These are phyloP conservation scores for Lactarius evosmus DNA, from an alignment of 768 basidiomycete genomes.

Conservation along the genomic window DNA sequence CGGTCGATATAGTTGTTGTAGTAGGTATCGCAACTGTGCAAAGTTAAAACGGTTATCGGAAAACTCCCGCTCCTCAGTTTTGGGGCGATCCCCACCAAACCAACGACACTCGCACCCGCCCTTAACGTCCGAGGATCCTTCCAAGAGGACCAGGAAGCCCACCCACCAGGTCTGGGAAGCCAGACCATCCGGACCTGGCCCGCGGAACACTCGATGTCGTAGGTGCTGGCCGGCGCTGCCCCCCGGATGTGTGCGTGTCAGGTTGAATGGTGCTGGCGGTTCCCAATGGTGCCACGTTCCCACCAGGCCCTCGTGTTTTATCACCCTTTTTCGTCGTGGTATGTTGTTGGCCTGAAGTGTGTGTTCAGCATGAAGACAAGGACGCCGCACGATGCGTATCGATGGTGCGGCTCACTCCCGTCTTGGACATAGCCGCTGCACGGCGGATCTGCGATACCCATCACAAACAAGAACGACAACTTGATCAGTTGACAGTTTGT, in stretches of 20 bases:
- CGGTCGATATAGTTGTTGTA: background rate
- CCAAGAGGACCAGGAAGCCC: background rate
- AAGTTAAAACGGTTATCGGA: too few relatives aligned
- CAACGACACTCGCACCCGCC: background rate
- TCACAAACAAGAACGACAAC: background rate
- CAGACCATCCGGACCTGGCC: background rate
- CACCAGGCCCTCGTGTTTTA: background rate
- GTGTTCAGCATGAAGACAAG: background rate
- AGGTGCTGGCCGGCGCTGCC: background rate
- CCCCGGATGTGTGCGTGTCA: too few relatives aligned
- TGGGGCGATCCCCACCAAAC: background rate
- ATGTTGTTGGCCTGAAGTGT: background rate
- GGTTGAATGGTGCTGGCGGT: background rate
- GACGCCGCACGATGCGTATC: background rate
- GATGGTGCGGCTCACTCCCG: background rate
- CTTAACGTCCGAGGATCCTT: background rate
- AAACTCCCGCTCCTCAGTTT: background rate
- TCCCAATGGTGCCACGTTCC: background rate
- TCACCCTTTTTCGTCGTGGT: background rate
- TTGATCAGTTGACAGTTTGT: background rate
- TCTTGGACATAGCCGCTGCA: background rate
- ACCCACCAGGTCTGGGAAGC: background rate
- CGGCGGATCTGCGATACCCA: background rate
- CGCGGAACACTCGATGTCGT: background rate
- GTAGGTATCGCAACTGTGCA: too few relatives aligned